Conservation (phyloP, 1,284 basidiomycete species). For the Mrakiaceae sp. region DNA sequence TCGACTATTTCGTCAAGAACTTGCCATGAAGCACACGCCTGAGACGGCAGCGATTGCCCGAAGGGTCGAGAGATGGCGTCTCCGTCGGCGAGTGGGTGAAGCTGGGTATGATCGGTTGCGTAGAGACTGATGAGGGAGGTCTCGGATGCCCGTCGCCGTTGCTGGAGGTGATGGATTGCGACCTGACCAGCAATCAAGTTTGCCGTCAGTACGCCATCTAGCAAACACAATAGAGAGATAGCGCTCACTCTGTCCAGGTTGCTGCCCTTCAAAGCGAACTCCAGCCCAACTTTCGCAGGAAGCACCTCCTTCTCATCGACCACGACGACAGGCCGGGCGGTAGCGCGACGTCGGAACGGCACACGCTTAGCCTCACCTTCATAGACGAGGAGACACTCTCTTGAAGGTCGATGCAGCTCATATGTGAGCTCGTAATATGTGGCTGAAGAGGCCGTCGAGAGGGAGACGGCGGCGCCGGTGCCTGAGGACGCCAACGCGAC, state of each 20-base stretch:
- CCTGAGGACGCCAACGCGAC: too few species aligned
- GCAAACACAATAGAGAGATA: neutral
- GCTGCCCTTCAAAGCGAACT: neutral
- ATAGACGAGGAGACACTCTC: neutral
- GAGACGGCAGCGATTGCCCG: neutral
- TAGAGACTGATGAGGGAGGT: neutral
- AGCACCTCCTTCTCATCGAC: neutral
- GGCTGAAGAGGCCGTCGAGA: too few species aligned
- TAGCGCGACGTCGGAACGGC: neutral
- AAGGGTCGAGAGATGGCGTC: too few species aligned
- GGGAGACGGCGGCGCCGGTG: too few species aligned
- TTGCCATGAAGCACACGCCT: neutral
- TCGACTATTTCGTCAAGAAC: neutral
- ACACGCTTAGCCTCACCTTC: neutral
- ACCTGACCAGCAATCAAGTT: neutral
- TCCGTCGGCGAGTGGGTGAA: neutral
- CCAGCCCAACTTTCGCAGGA: neutral
- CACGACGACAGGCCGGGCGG: neutral
- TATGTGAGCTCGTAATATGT: neutral
- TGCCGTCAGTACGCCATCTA: too few species aligned
- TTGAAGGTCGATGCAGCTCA: slow-evolving; percentile 3
- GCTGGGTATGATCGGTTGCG: neutral
- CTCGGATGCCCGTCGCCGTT: neutral
- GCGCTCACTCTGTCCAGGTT: neutral
- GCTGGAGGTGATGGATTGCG: neutral